phyloP scores from a whole-genome alignment of 2,329 filamentous ascomycete species.

The Aquanectria penicillioides region DNA sequence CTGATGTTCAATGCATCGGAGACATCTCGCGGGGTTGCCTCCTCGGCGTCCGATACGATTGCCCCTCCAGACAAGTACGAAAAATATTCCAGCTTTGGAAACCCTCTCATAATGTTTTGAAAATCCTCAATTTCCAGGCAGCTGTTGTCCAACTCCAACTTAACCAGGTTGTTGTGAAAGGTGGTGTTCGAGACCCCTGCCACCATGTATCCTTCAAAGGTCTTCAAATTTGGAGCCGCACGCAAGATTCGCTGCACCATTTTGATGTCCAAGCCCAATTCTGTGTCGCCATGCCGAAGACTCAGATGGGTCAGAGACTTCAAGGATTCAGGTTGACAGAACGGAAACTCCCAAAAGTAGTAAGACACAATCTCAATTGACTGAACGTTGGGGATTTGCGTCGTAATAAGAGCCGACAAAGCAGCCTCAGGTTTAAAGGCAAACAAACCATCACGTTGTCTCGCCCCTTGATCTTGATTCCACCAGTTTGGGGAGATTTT shows the following conservation, averaged over 20 bases:
- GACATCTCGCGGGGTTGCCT: not conserved
- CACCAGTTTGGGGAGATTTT: not conserved
- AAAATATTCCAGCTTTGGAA: not conserved
- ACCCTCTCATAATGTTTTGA: not conserved
- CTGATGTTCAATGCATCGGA: not conserved
- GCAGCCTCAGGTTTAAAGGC: not conserved
- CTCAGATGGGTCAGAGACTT: not conserved
- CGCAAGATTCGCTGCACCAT: not conserved
- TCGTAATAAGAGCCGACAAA: not conserved
- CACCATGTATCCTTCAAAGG: not conserved
- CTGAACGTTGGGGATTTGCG: slow-evolving; percentile 3
- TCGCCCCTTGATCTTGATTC: too few relatives aligned
- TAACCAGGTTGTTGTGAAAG: not conserved
- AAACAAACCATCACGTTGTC: not conserved
- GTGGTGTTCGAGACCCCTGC: not conserved
- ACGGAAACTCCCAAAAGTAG: slow-evolving; percentile 8
- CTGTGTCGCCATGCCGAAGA: not conserved
- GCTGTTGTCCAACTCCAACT: not conserved
- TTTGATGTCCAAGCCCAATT: not conserved
- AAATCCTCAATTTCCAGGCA: not conserved
- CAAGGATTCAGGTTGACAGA: not conserved
- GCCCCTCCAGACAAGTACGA: not conserved
- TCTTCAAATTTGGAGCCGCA: not conserved
- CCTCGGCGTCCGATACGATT: not conserved
- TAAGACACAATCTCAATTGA: not conserved